Conservation (phyloP, 345 rosid species). For the Gossypium thurberi region DNA sequence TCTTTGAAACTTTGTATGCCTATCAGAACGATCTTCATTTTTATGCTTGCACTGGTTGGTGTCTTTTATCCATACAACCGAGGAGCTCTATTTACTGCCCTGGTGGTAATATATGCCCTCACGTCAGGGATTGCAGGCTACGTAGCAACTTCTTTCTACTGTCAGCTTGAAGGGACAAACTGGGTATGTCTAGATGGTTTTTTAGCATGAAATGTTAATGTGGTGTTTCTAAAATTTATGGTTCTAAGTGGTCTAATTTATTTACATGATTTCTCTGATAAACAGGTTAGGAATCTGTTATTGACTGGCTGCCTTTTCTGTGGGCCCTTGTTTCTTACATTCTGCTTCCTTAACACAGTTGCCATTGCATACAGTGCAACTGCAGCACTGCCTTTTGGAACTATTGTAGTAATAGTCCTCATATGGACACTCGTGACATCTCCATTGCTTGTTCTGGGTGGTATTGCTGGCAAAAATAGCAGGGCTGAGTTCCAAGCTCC, state of each 20-base stretch:
- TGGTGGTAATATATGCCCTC: conserved; percentile 81
- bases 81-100: conserved; percentile 83
- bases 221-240: not conserved
- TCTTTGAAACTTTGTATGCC: not conserved
- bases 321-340: conserved; percentile 77
- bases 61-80: conserved; percentile 91
- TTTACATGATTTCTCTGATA: not conserved
- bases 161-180: conserved; percentile 85
- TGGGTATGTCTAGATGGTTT: conserved; percentile 45
- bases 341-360: conserved; percentile 86
- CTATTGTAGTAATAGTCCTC: conserved; percentile 73
- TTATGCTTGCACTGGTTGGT: conserved; percentile 82
- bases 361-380: conserved; percentile 81
- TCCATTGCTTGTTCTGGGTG: conserved; percentile 82
- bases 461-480: conserved; percentile 91
- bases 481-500: conserved; percentile 93
- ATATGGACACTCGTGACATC: conserved; percentile 85
- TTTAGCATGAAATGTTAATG: not conserved
- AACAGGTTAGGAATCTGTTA: conserved; percentile 74
- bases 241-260: not conserved
- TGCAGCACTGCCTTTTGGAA: conserved; percentile 82
- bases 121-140: conserved; percentile 92
- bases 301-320: conserved; percentile 85
- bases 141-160: conserved; percentile 70
- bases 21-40: conserved; percentile 65